A percentile compares a stretch with the other conserved stretches of the same genome.
Evolutionary conservation across 2,329 filamentous ascomycete genomes (phyloP).

Genomic region (Ascochyta lentis): DNA sequence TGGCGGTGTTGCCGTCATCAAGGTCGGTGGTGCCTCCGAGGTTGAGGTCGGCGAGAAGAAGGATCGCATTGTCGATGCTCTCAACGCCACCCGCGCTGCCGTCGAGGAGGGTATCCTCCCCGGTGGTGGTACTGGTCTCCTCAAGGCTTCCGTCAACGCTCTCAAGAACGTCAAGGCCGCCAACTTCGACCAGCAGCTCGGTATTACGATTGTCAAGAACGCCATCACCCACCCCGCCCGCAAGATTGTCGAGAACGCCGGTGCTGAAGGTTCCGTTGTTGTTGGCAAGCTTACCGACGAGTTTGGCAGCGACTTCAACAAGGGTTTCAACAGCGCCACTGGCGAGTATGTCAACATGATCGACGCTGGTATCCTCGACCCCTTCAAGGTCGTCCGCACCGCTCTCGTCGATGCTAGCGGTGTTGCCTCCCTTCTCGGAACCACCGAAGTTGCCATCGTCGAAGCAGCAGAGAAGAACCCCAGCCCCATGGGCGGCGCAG

Average conservation of each 20-base stretch:
- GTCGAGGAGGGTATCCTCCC: constrained; percentile 99
- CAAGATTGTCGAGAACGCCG: constrained; percentile 97
- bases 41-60: constrained; percentile 99
- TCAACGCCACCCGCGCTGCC: constrained; percentile 96
- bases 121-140: constrained; percentile 95
- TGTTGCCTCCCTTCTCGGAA: constrained; percentile 95
- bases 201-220: constrained; percentile 96
- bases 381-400: constrained; percentile 98
- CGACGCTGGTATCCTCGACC: constrained; percentile 92
- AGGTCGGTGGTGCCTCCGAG: constrained; percentile 96
- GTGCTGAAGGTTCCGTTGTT: constrained; percentile 91
- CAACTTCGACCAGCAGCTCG: constrained; percentile 99
- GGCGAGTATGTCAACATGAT: constrained; percentile 99
- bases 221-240: constrained; percentile 95
- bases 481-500: constrained; percentile 64
- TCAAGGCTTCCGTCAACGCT: constrained; percentile 94
- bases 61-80: constrained; percentile 97
- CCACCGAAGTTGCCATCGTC: constrained; percentile 96
- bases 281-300: constrained; percentile 98
- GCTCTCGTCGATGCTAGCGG: constrained; percentile 93
- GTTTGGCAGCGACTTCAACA: constrained; percentile 92
- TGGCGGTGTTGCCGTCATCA: constrained; percentile 98
- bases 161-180: constrained; percentile 80
- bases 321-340: constrained; percentile 94
- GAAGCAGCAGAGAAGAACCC: constrained; percentile 91